Conservation (phyloP, 495 filamentous ascomycete genomes). For the Astrothelium subdiscretum region DNA sequence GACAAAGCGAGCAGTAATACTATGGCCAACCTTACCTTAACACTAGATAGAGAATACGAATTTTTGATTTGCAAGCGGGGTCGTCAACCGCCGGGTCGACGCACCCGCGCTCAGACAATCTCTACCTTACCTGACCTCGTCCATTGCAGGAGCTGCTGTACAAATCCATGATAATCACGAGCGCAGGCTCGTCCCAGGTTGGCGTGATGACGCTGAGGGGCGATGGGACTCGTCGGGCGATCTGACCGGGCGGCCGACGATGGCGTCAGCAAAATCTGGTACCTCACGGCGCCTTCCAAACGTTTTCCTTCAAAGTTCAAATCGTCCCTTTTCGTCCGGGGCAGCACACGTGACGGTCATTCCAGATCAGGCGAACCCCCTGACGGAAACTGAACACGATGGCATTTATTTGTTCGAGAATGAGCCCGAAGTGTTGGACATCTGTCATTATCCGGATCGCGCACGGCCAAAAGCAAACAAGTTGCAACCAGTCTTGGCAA, state of each 20-base stretch:
- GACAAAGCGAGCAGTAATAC: not conserved
- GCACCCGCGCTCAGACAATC: not conserved
- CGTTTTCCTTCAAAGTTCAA: not conserved
- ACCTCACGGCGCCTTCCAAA: no score
- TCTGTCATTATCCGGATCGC: not conserved
- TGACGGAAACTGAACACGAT: not conserved
- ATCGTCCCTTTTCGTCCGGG: not conserved
- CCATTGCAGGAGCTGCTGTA: not conserved
- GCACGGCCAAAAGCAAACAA: not conserved
- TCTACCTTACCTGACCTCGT: not conserved
- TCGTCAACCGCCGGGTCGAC: not conserved
- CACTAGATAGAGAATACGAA: not conserved
- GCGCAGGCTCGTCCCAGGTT: not conserved
- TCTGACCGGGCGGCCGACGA: not conserved
- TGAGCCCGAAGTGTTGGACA: not conserved
- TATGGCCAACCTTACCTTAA: slow-evolving; percentile 1
- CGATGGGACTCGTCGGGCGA: not conserved
- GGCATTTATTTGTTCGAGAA: not conserved
- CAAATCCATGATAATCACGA: not conserved
- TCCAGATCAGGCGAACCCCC: not conserved
- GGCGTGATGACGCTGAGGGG: not conserved
- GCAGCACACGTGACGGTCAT: not conserved
- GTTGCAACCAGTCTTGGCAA: not conserved
- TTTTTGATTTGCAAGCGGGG: not conserved
- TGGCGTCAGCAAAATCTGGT: not conserved